Percentiles rank a stretch among this genome's conserved stretches.
Conservation (phyloP, 768 basidiomycete species). For the Hygrophorus pudorinus region DNA sequence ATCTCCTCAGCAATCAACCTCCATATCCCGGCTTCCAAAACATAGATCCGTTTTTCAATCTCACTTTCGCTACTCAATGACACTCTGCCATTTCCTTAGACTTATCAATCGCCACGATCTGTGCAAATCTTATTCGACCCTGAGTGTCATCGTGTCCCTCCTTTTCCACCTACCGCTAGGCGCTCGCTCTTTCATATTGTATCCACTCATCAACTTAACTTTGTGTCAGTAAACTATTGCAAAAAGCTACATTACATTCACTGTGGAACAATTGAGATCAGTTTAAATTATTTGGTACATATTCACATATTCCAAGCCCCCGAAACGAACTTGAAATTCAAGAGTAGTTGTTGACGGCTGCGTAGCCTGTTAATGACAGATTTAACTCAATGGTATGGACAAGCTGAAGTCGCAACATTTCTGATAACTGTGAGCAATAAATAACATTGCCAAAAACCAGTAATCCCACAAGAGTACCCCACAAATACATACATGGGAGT, state of each 20-base stretch:
- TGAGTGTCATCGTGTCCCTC: conserved; percentile 1
- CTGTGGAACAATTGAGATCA: too few relatives aligned
- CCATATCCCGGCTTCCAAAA: conserved; percentile 77
- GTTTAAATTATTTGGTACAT: too few relatives aligned
- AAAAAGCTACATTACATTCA: too few relatives aligned
- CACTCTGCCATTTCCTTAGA: background rate
- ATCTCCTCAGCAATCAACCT: conserved; percentile 65
- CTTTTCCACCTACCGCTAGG: conserved; percentile 5
- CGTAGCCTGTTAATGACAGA: too few relatives aligned
- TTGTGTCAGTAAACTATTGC: background rate
- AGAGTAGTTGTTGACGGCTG: too few relatives aligned
- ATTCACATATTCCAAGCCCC: too few relatives aligned
- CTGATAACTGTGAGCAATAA: too few relatives aligned
- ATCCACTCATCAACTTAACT: conserved; percentile 8
- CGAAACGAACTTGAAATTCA: too few relatives aligned
- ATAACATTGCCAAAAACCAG: too few relatives aligned
- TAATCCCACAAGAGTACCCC: background rate
- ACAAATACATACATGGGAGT: conserved; percentile 12
- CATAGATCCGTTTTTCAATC: conserved; percentile 27
- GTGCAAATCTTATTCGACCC: conserved; percentile 1
- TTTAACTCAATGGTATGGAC: too few relatives aligned
- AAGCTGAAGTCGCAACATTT: too few relatives aligned
- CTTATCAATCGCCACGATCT: conserved; percentile 1
- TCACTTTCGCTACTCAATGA: background rate
- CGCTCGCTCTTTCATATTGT: conserved; percentile 9